Percentiles rank a stretch among this genome's conserved stretches.
phyloP scores from a whole-genome alignment of 176 grass and related monocot genomes.

The Coix lacrymajobi region DNA sequence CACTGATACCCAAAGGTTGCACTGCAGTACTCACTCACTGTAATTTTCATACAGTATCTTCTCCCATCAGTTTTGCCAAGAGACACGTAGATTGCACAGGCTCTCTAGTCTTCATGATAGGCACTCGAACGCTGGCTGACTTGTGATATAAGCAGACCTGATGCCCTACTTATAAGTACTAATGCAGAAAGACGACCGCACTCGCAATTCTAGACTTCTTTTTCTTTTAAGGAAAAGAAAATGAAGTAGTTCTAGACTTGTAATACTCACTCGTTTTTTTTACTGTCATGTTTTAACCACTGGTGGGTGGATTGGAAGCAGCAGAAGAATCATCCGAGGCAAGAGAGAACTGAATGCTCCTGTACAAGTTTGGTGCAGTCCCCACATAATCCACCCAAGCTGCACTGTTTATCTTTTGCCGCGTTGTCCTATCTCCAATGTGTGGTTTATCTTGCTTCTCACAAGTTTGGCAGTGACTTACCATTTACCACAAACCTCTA shows the following conservation, averaged over 20 bases:
- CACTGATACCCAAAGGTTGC: background rate
- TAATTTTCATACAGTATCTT: no score
- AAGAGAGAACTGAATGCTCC: constrained; percentile 35
- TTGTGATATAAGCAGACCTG: background rate
- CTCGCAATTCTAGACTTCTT: background rate
- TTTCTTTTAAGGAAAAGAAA: background rate
- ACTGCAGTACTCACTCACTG: background rate
- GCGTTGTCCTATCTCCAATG: background rate
- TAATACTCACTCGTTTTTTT: background rate
- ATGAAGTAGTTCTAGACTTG: background rate
- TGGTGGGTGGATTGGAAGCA: background rate
- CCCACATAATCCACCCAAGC: constrained; percentile 22
- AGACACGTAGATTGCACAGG: constrained; percentile 19
- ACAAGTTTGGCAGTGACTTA: constrained; percentile 10
- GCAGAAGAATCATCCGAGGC: background rate
- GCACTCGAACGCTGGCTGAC: background rate
- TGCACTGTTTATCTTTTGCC: background rate
- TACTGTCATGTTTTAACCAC: background rate
- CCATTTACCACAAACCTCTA: background rate
- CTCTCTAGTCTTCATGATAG: background rate
- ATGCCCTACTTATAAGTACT: background rate
- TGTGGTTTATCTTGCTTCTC: background rate
- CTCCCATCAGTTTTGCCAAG: background rate
- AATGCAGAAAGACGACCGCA: background rate
- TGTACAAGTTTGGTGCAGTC: constrained; percentile 31